These are phyloP conservation scores for Staphylotrichum longicolle DNA, from an alignment of 495 filamentous ascomycete genomes.

Conservation along the genomic window DNA sequence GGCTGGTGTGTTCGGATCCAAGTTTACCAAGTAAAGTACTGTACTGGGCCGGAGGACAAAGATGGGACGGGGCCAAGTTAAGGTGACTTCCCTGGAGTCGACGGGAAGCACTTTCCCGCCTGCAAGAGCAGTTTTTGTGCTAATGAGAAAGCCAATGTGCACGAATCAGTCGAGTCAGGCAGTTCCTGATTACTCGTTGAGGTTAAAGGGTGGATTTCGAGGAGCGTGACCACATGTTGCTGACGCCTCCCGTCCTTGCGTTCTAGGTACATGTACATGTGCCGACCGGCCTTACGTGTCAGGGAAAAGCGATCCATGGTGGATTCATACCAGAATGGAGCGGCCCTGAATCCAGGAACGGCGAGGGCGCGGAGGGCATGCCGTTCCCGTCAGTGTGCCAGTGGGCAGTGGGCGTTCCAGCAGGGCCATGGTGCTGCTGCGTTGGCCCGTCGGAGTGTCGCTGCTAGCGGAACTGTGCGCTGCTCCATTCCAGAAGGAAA, in stretches of 20 bases:
- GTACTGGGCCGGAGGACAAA: background rate
- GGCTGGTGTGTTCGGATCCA: background rate
- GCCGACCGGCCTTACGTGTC: too few species aligned
- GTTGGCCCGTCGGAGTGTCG: too few species aligned
- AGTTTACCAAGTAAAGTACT: conserved; percentile 1
- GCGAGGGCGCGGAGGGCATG: background rate
- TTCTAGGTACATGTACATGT: background rate
- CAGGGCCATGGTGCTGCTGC: background rate
- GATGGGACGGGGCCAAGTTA: background rate
- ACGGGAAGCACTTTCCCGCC: background rate
- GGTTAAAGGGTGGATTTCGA: background rate
- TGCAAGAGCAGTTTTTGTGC: background rate
- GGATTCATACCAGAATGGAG: background rate
- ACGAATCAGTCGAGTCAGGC: background rate
- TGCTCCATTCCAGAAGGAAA: conserved; percentile 5
- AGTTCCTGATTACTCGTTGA: too few species aligned
- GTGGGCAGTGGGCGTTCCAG: too few species aligned
- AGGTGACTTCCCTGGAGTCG: background rate
- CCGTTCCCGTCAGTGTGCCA: background rate
- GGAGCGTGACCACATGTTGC: background rate
- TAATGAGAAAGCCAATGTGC: background rate
- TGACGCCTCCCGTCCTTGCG: background rate
- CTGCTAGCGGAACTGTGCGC: background rate
- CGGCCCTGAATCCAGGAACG: background rate
- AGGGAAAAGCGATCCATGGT: background rate